Evolutionary conservation across 1,139 yeast species (phyloP), one percentile per base, ranked within the genome.

Genomic region (Spathaspora jeffriesii): DNA sequence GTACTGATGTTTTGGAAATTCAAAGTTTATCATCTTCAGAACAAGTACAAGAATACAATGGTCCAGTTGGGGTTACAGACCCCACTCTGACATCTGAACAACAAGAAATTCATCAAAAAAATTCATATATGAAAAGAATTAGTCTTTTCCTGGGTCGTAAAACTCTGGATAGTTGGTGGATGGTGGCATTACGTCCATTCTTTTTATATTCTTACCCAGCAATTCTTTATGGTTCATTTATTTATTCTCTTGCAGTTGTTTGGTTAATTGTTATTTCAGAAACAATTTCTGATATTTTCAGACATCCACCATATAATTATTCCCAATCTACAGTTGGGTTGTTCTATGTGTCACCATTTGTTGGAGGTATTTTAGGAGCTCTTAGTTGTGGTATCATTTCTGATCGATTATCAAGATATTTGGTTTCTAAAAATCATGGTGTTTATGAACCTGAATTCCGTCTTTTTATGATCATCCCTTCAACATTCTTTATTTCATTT

Each of bases 211-310:
- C 67, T 2, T 82, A 81, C 58, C 85, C 87, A 0, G 67, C 79
- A 3, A 68, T 82, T 15, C 59, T 79, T n/a, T 82, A 73, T 56
- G 79, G 84, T 0, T 69, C 85, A 1, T 56, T 82, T 9, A 62
- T 79, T 2, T 82, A 82, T 55, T 68, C 84, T 1, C 69, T 82
- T 49, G 81, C 85, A 10, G 84, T 82, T 22, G 84, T 82, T 18
- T 82, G 85, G 85, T 71, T 82, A 45, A 82, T 83, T 60, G 79
- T 81, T 43, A 76, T 82, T 43, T 78, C 85, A 1, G 86, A 82
- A 58, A 73, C 82, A 1, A 73, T 82, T 31, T 69, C 82, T 3
- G 71, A 73, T 13, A 76, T 81, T 25, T 82, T 82, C 55, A 61
- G 70, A 15, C 58, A 62, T 14, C 62, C 59, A 6, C 81, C 81